A percentile compares a stretch with the other conserved stretches of the same genome.
Conservation (phyloP, 2,329 filamentous ascomycete species). For the Aureobasidium sp. region DNA sequence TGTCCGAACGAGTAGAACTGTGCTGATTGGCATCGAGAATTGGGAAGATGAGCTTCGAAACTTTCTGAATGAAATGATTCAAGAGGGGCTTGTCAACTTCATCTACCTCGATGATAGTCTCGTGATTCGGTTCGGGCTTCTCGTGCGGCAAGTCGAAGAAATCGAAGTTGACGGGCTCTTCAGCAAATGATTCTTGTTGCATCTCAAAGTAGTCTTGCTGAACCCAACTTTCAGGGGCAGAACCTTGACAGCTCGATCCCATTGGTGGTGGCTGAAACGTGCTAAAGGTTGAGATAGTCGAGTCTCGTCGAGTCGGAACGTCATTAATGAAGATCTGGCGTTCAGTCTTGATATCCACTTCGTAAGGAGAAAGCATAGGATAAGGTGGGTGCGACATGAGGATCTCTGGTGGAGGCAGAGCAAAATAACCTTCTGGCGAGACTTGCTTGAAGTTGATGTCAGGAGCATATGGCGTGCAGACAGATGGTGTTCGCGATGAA, state of each 20-base stretch:
- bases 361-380: constrained; percentile 69
- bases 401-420: constrained; percentile 49
- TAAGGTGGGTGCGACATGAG: constrained; percentile 42
- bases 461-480: constrained; percentile 69
- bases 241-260: constrained; percentile 55
- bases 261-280: constrained; percentile 77
- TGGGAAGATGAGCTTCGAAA: constrained; percentile 84
- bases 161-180: constrained; percentile 58
- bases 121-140: constrained; percentile 54
- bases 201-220: constrained; percentile 63
- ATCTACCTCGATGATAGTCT: constrained; percentile 73
- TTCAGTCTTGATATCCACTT: constrained; percentile 94
- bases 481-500: constrained; percentile 66
- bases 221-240: constrained; percentile 63
- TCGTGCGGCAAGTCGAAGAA: constrained; percentile 77
- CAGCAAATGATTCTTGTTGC: constrained; percentile 58
- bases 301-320: constrained; percentile 76
- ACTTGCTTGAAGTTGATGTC: constrained; percentile 61
- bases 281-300: constrained; percentile 85
- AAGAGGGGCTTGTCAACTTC: constrained; percentile 81
- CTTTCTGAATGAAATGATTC: constrained; percentile 83
- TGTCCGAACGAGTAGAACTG: constrained; percentile 69
- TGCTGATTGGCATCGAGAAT: constrained; percentile 86
- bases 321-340: constrained; percentile 90
- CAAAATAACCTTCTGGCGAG: constrained; percentile 50